These are phyloP conservation scores for Trametes meyenii DNA, from an alignment of 768 basidiomycete species.

Conservation along the genomic window DNA sequence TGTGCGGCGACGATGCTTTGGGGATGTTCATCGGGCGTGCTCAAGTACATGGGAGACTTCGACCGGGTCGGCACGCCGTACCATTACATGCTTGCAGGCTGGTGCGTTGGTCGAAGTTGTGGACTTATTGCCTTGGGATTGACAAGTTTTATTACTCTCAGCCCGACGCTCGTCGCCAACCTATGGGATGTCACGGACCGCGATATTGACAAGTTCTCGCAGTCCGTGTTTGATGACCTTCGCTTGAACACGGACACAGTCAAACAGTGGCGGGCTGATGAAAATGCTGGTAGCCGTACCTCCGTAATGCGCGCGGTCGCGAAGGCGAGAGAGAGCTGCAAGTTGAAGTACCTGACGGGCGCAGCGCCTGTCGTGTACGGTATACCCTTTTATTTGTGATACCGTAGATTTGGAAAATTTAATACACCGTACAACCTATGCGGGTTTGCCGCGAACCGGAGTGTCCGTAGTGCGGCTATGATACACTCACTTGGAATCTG, in stretches of 20 bases:
- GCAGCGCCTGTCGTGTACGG: slow-evolving; percentile 96
- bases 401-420: background rate
- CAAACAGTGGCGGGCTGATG: slow-evolving; percentile 24
- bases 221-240: slow-evolving; percentile 78
- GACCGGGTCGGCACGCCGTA: slow-evolving; percentile 91
- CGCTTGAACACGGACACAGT: slow-evolving; percentile 45
- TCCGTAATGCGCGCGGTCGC: slow-evolving; percentile 81
- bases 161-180: slow-evolving; percentile 92
- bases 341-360: slow-evolving; percentile 91
- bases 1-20: slow-evolving; percentile 97
- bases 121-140: background rate
- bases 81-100: slow-evolving; percentile 96
- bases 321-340: slow-evolving; percentile 77
- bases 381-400: slow-evolving; percentile 83
- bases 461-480: no score
- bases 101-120: slow-evolving; percentile 56
- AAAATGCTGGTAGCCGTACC: slow-evolving; percentile 29
- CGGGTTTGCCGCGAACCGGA: no score
- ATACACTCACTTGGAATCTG: no score
- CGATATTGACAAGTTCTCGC: slow-evolving; percentile 93
- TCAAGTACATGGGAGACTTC: slow-evolving; percentile 92
- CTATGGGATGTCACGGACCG: slow-evolving; percentile 98
- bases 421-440: no score
- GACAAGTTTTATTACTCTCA: background rate
- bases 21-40: slow-evolving; percentile 94